Conservation (phyloP, 768 basidiomycete genomes). For the Psilocybe cubensis region DNA sequence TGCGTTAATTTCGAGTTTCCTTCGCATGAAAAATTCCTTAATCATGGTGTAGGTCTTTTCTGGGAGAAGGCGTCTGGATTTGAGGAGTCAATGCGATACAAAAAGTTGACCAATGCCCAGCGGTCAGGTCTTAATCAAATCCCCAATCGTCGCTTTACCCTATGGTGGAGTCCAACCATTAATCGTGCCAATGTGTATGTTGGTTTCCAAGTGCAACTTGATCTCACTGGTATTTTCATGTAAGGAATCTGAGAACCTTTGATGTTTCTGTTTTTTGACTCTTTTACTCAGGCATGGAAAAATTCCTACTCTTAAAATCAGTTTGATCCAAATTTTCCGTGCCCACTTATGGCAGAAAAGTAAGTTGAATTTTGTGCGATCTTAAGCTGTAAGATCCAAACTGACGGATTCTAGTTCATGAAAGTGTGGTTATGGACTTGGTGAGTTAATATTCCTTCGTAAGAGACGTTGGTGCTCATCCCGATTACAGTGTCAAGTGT, state of each 20-base stretch:
- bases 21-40: slow-evolving; percentile 3
- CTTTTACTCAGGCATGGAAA: slow-evolving; percentile 89
- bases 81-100: slow-evolving; percentile 95
- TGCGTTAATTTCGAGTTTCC: slow-evolving; percentile 26
- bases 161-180: slow-evolving; percentile 99
- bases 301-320: slow-evolving; percentile 97
- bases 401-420: slow-evolving; percentile 61
- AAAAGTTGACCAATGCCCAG: slow-evolving; percentile 97
- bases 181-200: slow-evolving; percentile 99
- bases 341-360: slow-evolving; percentile 99
- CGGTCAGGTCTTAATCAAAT: slow-evolving; percentile 98
- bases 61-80: slow-evolving; percentile 99
- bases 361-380: slow-evolving; percentile 45
- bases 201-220: slow-evolving; percentile 99
- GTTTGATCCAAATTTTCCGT: slow-evolving; percentile 99
- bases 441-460: slow-evolving; percentile 36
- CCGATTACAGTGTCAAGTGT: slow-evolving; percentile 84
- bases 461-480: background rate
- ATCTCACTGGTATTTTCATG: slow-evolving; percentile 97
- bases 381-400: background rate
- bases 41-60: slow-evolving; percentile 65
- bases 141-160: slow-evolving; percentile 97
- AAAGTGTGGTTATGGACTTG: slow-evolving; percentile 92
- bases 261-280: background rate
- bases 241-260: slow-evolving; percentile 19